Evolutionary conservation across 2,329 filamentous ascomycete species (phyloP), one percentile per base, ranked within the genome.

Genomic region (Colletotrichum sp.): DNA sequence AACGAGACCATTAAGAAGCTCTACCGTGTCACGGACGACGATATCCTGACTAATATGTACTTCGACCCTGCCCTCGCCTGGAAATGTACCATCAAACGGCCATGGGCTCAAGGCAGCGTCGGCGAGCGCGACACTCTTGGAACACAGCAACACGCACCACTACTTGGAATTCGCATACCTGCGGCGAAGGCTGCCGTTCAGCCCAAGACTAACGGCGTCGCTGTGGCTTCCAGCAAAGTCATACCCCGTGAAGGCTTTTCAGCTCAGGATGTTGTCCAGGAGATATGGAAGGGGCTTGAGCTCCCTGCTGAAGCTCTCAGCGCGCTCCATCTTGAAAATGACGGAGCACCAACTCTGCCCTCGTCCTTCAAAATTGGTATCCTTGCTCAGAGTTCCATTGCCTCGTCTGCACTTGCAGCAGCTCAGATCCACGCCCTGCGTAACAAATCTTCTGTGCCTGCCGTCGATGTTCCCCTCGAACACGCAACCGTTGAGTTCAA

Each of bases 331-430:
- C 39, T 75, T 8, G n/a, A 75, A 7, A 72, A 75, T 16, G 24
- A 39, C 6, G 72, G 52, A 0, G 13, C 6, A 18, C 49, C 69
- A n/a, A 66, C 62, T 0, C 18, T 72, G 32, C 86, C 87, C 1
- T 91, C 89, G 2, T 92, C 90, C 0, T 92, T 88, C 84, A 90
- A 90, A 72, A 86, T 92, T 16, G 88, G 85, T 1, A 82, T 88
- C 49, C 82, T 92, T 1, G 90, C 90, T 0, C 90, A 92, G 78
- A 83, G 86, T 13, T 85, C 87, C 2, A 90, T 92, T 30, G 88
- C 85, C 0, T 79, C 90, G 0, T 88, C 90, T 0, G 88, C 88
- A 0, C 82, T 92, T 0, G 80, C 86, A 0, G 90, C 90, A 3
- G 86, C 89, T 0, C 83, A 88, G 10, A 80, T 90, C 15, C 82